Conservation (phyloP, 169 alveolate species). For the Pseudocohnilembus persalinus region DNA sequence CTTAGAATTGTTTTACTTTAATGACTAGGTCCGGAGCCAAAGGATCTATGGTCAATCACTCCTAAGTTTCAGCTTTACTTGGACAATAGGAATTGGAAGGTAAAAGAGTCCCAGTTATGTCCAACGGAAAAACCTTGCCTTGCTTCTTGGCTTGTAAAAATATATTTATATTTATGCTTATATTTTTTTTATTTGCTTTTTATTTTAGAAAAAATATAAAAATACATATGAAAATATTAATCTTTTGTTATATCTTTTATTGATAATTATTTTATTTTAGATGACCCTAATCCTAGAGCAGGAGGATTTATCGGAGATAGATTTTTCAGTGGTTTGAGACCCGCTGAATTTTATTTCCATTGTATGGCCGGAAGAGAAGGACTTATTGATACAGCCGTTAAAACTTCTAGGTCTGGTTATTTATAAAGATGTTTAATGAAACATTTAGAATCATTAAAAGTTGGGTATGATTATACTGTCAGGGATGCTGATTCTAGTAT, state of each 20-base stretch:
- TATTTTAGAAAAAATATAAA: no score
- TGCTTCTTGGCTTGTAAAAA: conserved; percentile 92
- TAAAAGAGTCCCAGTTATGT: conserved; percentile 94
- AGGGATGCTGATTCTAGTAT: conserved; percentile 95
- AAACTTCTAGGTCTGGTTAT: conserved; percentile 97
- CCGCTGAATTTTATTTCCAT: conserved; percentile 98
- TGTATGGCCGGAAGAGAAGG: conserved; percentile 99
- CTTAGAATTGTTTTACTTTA: conserved; percentile 95
- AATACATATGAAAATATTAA: no score
- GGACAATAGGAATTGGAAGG: conserved; percentile 98
- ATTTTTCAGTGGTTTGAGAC: conserved; percentile 95
- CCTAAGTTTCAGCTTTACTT: conserved; percentile 92
- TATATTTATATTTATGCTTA: no score
- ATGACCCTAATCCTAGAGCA: conserved; percentile 96
- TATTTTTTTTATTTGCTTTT: no score
- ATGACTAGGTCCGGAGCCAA: conserved; percentile 99
- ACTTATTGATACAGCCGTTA: conserved; percentile 98
- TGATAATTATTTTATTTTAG: no score
- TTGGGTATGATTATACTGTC: conserved; percentile 97
- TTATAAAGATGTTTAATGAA: conserved; percentile 97
- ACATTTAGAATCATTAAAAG: conserved; percentile 94
- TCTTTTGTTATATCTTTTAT: no score
- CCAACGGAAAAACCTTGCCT: conserved; percentile 94
- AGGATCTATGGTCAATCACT: conserved; percentile 94
- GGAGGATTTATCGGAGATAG: conserved; percentile 97